Evolutionary conservation across 441 rosid genomes (phyloP), one percentile per base, ranked within the genome.

Genomic region (Gossypium schwendimanii): DNA sequence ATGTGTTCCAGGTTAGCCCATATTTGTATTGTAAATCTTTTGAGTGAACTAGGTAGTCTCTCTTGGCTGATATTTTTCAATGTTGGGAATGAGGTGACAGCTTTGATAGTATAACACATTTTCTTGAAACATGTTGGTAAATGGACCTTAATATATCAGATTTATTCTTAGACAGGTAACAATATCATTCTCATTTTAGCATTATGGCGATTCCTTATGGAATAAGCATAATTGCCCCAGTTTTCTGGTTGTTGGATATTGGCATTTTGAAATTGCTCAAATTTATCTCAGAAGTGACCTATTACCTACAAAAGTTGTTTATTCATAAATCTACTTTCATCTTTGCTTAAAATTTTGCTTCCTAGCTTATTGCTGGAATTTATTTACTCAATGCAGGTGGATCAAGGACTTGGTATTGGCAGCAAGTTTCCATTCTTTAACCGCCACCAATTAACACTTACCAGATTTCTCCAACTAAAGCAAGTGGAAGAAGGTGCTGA

Each of bases 391-490:
- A 59, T 63, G 77, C 79, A 94, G 99, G 93, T 92, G 81, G 99
- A 95, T 78, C 99, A 95, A 85, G 98, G 99, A 52, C 90, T 93
- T 69, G 99, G 99, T 74, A 59, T 95, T 65, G 99, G 99, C 66
- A 95, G 89, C 87, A 88, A 84, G 81, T 89, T 86, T 81, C 99
- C 99, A 5, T 87, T 95, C 84, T 95, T 91, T 70, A 95, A 95
- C 81, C 95, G 98, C 71, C 99, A 92, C 75, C 98, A 92, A 64
- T 78, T 95, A 57, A 92, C 97, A 2, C 10, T 88, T 75, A 95
- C 98, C 0, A 82, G 84, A 74, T 92, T 95, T 82, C 77, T 91
- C 81, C 98, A 87, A 78, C 79, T 92, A 86, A 87, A 76, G 84
- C 77, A 86, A 76, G 98, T 91, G 41, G 97, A 88, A 82, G 99